A percentile compares a stretch with the other conserved stretches of the same genome.
Evolutionary conservation across 805 yeast species (phyloP).

Genomic region (Yamadazyma laniorum): DNA sequence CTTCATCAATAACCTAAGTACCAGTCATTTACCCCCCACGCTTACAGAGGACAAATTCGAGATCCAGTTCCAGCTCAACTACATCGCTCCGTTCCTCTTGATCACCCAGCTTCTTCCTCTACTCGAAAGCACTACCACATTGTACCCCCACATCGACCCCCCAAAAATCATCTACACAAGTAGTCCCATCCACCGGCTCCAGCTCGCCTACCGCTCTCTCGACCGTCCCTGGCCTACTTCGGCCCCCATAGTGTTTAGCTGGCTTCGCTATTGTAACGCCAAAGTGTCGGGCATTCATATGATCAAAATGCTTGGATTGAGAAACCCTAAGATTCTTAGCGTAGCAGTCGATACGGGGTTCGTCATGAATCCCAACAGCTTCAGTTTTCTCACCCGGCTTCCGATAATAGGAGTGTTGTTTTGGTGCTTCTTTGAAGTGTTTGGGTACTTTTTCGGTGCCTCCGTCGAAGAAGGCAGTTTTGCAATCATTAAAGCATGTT

Average conservation of each 20-base stretch:
- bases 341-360: conserved; percentile 80
- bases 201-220: conserved; percentile 47
- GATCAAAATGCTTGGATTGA: conserved; percentile 58
- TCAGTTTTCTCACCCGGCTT: conserved; percentile 72
- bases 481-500: conserved; percentile 61
- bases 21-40: conserved; percentile 70
- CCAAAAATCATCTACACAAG: conserved; percentile 64
- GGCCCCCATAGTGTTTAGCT: conserved; percentile 71
- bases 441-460: conserved; percentile 69
- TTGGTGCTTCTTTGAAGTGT: conserved; percentile 67
- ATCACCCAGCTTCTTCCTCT: conserved; percentile 46
- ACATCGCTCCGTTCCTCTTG: conserved; percentile 69
- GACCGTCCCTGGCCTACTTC: conserved; percentile 48
- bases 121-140: conserved; percentile 40
- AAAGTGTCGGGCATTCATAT: conserved; percentile 78
- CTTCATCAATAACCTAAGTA: conserved; percentile 75
- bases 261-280: conserved; percentile 76
- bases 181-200: conserved; percentile 63
- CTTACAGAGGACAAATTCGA: conserved; percentile 71
- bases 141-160: conserved; percentile 22
- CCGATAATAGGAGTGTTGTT: conserved; percentile 76
- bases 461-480: conserved; percentile 68
- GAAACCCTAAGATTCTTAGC: conserved; percentile 64
- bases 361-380: conserved; percentile 77
- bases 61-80: conserved; percentile 76